These are phyloP conservation scores for Rhipidocladum racemiflorum DNA, from an alignment of 176 grass and related monocot genomes.

Conservation along the genomic window DNA sequence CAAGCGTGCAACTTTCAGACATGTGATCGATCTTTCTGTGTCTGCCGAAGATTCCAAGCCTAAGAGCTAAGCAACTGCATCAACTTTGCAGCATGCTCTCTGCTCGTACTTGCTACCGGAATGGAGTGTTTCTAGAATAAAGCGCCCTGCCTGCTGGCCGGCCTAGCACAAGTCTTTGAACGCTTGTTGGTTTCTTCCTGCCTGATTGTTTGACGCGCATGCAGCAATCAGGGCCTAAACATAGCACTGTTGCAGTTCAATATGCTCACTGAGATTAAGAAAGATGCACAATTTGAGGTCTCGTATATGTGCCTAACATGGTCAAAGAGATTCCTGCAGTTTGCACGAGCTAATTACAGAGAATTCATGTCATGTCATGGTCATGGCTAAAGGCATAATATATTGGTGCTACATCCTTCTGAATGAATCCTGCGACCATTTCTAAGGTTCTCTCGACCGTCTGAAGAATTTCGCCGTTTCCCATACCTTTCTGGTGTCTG, in stretches of 20 bases:
- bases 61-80: background rate
- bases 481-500: background rate
- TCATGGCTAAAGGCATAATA: background rate
- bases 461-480: background rate
- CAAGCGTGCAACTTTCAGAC: background rate
- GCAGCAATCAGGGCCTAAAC: background rate
- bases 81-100: background rate
- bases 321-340: conserved; percentile 13
- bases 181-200: background rate
- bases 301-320: background rate
- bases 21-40: background rate
- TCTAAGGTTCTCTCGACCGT: background rate
- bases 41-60: background rate
- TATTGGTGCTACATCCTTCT: background rate
- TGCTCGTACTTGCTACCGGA: background rate
- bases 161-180: background rate
- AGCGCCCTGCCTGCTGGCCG: background rate
- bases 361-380: background rate
- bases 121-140: background rate
- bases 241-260: background rate
- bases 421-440: background rate
- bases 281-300: background rate
- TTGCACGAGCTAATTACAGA: background rate
- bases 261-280: background rate
- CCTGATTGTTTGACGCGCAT: background rate